Conservation (phyloP, 345 rosid species). For the Combretum micranthum region DNA sequence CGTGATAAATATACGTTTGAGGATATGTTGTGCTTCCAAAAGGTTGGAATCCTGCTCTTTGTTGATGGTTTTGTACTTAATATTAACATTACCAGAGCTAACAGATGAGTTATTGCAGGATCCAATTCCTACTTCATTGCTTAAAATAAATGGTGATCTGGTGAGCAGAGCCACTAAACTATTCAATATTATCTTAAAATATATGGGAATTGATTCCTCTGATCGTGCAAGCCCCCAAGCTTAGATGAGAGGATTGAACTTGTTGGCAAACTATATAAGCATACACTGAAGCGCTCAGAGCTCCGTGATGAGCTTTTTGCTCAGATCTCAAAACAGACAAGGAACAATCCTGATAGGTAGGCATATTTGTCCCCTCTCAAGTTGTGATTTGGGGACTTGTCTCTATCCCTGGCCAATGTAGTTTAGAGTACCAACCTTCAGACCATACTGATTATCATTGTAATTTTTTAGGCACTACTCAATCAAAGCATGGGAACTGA, state of each 20-base stretch:
- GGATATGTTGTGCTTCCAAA: slow-evolving; percentile 96
- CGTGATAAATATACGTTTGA: slow-evolving; percentile 84
- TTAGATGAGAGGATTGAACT: slow-evolving; percentile 86
- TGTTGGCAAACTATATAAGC: slow-evolving; percentile 78
- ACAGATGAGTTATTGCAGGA: slow-evolving; percentile 45
- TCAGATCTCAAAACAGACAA: slow-evolving; percentile 93
- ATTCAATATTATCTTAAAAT: slow-evolving; percentile 81
- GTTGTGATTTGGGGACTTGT: neutral
- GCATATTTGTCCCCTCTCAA: neutral
- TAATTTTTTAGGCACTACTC: slow-evolving; percentile 56
- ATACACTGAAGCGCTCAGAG: slow-evolving; percentile 81
- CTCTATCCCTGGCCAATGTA: neutral
- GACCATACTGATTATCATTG: neutral
- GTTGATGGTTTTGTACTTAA: neutral
- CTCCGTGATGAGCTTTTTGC: slow-evolving; percentile 96
- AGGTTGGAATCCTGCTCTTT: slow-evolving; percentile 33
- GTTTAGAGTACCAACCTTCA: neutral
- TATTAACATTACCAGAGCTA: slow-evolving; percentile 1
- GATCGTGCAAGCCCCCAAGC: slow-evolving; percentile 65
- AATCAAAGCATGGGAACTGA: slow-evolving; percentile 91
- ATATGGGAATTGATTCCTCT: slow-evolving; percentile 87
- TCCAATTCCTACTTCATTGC: slow-evolving; percentile 89
- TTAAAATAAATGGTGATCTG: slow-evolving; percentile 73
- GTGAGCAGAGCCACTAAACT: slow-evolving; percentile 79
- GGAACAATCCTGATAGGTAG: slow-evolving; percentile 87